These are phyloP conservation scores for Hebeloma cylindrosporum DNA, from an alignment of 768 basidiomycete species.

Conservation along the genomic window DNA sequence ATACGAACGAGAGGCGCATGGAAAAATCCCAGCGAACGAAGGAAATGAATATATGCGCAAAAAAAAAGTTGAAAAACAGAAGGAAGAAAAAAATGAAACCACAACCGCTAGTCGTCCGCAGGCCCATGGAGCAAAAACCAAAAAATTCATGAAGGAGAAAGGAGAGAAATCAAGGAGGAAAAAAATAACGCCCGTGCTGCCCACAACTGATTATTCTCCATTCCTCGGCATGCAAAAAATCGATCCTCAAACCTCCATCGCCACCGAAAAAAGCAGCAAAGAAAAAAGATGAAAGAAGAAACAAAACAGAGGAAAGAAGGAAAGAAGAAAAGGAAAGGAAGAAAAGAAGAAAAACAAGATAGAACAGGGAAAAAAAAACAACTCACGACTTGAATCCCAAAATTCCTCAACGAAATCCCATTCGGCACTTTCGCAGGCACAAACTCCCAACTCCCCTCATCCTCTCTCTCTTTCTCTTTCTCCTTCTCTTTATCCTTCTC, in stretches of 20 bases:
- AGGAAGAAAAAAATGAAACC: not conserved
- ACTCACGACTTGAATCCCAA: constrained; percentile 86
- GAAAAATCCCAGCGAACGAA: too few species aligned
- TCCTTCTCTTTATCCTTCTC: constrained; percentile 4
- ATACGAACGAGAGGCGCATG: too few species aligned
- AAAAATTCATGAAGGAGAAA: not conserved
- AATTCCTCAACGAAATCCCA: constrained; percentile 83
- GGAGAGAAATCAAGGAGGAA: not conserved
- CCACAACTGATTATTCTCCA: too few species aligned
- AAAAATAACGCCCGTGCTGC: too few species aligned
- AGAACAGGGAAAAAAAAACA: constrained; percentile 9
- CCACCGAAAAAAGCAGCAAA: not conserved
- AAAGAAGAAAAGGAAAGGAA: not conserved
- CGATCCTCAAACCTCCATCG: too few species aligned
- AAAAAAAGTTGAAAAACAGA: constrained; percentile 1
- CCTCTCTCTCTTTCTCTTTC: constrained; percentile 11
- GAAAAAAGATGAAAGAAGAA: not conserved
- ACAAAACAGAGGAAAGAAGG: constrained; percentile 2
- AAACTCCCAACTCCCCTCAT: constrained; percentile 56
- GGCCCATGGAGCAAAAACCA: not conserved
- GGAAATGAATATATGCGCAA: too few species aligned
- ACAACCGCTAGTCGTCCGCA: not conserved
- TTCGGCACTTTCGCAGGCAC: constrained; percentile 72
- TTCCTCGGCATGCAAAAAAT: too few species aligned
- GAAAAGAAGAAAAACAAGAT: constrained; percentile 1